A percentile compares a stretch with the other conserved stretches of the same genome.
Conservation (phyloP, 441 rosid species). For the Bruguiera hainesii region DNA sequence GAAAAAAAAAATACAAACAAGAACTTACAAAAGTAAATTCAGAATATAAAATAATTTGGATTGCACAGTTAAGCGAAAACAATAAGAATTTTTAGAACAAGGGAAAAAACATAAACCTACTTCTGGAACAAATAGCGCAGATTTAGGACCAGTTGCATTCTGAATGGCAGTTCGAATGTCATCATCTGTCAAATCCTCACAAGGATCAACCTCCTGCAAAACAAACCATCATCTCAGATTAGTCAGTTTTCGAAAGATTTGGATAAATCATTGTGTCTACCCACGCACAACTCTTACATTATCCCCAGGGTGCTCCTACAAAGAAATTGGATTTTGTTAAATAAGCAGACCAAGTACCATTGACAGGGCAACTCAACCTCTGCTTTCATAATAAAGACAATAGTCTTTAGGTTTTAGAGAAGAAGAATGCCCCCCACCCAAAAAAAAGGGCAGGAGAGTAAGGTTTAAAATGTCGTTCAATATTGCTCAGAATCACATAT, state of each 20-base stretch:
- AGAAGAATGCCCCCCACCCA: not conserved
- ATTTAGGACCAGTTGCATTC: conserved; percentile 93
- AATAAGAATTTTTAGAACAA: not conserved
- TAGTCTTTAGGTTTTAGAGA: too few species aligned
- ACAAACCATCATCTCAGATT: conserved; percentile 14
- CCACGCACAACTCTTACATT: not conserved
- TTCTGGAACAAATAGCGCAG: conserved; percentile 88
- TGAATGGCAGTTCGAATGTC: conserved; percentile 95
- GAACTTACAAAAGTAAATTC: not conserved
- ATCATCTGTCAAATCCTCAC: conserved; percentile 87
- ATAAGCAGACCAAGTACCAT: not conserved
- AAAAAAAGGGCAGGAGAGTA: too few species aligned
- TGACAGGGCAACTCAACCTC: not conserved
- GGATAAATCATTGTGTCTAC: not conserved
- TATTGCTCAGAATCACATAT: not conserved
- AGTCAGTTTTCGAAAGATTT: not conserved
- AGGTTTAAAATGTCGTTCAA: too few species aligned
- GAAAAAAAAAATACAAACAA: not conserved
- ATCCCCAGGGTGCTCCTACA: not conserved
- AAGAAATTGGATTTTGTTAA: not conserved
- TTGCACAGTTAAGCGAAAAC: not conserved
- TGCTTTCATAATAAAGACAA: not conserved
- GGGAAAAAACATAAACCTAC: conserved; percentile 36
- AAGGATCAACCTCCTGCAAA: conserved; percentile 88
- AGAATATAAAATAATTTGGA: not conserved